Evolutionary conservation across 306 rosid genomes (phyloP), one percentile per base, ranked within the genome.

Genomic region (Styphnolobium japonicum): DNA sequence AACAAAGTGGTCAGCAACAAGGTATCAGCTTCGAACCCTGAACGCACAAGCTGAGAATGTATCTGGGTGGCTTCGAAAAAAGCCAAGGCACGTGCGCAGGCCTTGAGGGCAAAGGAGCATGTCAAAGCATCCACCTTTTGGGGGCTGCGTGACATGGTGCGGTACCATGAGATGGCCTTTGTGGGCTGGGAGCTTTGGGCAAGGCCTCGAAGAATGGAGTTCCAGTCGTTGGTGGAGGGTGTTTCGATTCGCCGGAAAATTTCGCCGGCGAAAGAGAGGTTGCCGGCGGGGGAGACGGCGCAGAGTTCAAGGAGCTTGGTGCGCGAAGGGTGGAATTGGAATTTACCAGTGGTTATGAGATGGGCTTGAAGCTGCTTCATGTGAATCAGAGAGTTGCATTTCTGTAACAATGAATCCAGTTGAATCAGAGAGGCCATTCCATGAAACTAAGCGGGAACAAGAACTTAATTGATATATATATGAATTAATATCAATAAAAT

Each of bases 31-130:
- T 63, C 67, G 29, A 92, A 88, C 48, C 97, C 97, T 39, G 87
- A 82, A 19, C 92, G 87, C 33, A 87, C 71, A 58, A 87, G 22
- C 68, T 83, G 97, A 14, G 97, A 87, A 75, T 94, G 98, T 6
- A 94, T 52, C 84, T 89, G 91, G 18, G 72, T 48, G 10, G 91
- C 91, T 86, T 89, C 97, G 3, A 36, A 74, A 12, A 67, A 67
- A 27, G 97, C 97, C 73, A 94, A 77, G 0, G 92, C 89, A 55
- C 97, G 97, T 7, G 95, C 97, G 52, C 98, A 94, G 0, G 89
- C 98, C 84, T 92, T 92, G 37, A 94, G 90, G 11, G 88, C 81
- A 46, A 92, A 92, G 8, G 98, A 94, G 80, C 97, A 92, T 0
- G 97, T 81, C 66, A 94, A 84, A 75, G 97, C 97, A 33, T 94